Evolutionary conservation across 768 basidiomycete genomes (phyloP).

Genomic region (Suillus decipiens): DNA sequence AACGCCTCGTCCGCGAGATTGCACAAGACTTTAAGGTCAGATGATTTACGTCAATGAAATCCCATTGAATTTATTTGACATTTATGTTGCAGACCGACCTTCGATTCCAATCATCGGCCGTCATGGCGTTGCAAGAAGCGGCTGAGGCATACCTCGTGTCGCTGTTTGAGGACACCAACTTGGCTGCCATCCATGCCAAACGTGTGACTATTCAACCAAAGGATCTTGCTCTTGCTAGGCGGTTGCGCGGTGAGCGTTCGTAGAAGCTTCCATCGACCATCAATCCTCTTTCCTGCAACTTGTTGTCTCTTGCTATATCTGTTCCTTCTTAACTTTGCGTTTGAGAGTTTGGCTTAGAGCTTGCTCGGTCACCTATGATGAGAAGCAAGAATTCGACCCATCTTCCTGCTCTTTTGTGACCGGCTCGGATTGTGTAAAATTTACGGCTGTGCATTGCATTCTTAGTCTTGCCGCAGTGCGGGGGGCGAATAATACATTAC

Average conservation of each 20-base stretch:
- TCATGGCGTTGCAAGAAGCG: conserved; percentile 86
- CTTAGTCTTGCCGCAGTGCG: background rate
- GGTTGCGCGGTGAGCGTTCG: conserved; percentile 76
- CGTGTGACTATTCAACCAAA: conserved; percentile 80
- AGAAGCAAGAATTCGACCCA: background rate
- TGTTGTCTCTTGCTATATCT: background rate
- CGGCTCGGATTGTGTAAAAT: background rate
- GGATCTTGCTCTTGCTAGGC: conserved; percentile 75
- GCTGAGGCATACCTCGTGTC: conserved; percentile 82
- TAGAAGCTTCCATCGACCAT: conserved; percentile 33
- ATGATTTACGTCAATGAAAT: conserved; percentile 10
- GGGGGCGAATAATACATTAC: background rate
- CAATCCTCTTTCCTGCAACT: background rate
- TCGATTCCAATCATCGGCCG: conserved; percentile 89
- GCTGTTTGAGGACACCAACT: conserved; percentile 80
- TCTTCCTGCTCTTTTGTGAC: background rate
- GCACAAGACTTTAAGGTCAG: conserved; percentile 88
- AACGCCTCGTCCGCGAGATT: conserved; percentile 87
- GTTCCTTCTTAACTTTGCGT: background rate
- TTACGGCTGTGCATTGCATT: background rate
- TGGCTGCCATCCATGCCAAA: conserved; percentile 82
- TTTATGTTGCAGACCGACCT: conserved; percentile 57
- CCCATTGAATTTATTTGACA: background rate
- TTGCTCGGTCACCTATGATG: background rate
- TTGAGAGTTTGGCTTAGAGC: background rate